phyloP scores from a whole-genome alignment of 768 basidiomycete genomes.

The Boletellus ananas region DNA sequence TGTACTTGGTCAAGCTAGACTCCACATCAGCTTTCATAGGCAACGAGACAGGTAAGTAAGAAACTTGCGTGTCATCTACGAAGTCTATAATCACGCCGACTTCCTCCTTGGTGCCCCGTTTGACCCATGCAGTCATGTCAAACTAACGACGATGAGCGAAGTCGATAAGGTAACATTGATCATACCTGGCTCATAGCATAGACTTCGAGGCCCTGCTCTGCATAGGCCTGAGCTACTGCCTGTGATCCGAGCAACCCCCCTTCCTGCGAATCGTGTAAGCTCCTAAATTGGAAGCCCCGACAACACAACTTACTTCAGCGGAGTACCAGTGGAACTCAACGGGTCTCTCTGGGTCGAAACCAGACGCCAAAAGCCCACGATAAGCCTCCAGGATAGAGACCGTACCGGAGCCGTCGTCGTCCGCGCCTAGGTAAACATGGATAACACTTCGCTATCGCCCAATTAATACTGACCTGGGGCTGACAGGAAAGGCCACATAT shows the following conservation, averaged over 20 bases:
- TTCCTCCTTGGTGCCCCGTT: slow-evolving; percentile 70
- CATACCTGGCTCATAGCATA: slow-evolving; percentile 34
- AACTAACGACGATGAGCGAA: slow-evolving; percentile 50
- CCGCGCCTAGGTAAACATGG: slow-evolving; percentile 31
- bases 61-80: slow-evolving; percentile 56
- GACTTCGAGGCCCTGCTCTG: slow-evolving; percentile 22
- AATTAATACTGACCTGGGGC: slow-evolving; percentile 56
- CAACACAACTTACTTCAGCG: slow-evolving; percentile 32
- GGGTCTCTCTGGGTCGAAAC: slow-evolving; percentile 40
- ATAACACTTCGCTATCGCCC: not conserved
- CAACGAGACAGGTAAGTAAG: slow-evolving; percentile 21
- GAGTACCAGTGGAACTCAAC: slow-evolving; percentile 52
- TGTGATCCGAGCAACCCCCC: slow-evolving; percentile 86
- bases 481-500: slow-evolving; percentile 70
- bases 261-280: slow-evolving; percentile 41
- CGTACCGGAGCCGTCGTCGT: slow-evolving; percentile 44
- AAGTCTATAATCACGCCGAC: slow-evolving; percentile 86
- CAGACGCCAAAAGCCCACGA: slow-evolving; percentile 38
- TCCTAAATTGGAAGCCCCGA: not conserved
- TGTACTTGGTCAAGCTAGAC: slow-evolving; percentile 71
- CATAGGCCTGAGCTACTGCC: slow-evolving; percentile 79
- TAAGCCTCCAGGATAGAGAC: slow-evolving; percentile 45
- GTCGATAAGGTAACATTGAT: not conserved
- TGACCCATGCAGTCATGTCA: slow-evolving; percentile 95
- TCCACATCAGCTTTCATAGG: slow-evolving; percentile 5